Percentiles rank a stretch among this genome's conserved stretches.
Evolutionary conservation across 169 alveolate species (phyloP).

Genomic region (Cryptosporidium meleagridis): DNA sequence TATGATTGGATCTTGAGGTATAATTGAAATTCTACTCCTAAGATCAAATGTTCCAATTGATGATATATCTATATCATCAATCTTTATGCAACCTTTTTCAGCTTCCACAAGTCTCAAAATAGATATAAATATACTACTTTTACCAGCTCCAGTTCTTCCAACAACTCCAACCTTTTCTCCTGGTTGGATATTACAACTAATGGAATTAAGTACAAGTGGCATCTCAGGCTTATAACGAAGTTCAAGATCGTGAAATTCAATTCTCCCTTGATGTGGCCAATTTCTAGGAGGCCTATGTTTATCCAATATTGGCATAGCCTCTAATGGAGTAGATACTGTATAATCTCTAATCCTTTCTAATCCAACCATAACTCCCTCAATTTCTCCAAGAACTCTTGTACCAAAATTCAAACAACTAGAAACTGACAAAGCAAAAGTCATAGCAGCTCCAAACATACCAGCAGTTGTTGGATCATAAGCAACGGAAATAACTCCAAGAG

Average conservation of each 20-base stretch:
- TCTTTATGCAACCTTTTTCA: conserved; percentile 77
- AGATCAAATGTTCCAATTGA: conserved; percentile 68
- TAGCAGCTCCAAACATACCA: conserved; percentile 62
- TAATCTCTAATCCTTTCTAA: conserved; percentile 62
- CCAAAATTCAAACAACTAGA: conserved; percentile 69
- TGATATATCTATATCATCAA: conserved; percentile 80
- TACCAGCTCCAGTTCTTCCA: conserved; percentile 93
- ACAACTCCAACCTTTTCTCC: conserved; percentile 88
- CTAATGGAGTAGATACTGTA: conserved; percentile 52
- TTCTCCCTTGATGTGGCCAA: conserved; percentile 77
- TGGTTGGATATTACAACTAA: conserved; percentile 78
- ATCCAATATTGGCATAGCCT: conserved; percentile 47
- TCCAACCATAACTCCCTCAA: conserved; percentile 73
- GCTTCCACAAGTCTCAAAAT: conserved; percentile 83
- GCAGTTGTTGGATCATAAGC: conserved; percentile 55
- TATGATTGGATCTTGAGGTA: conserved; percentile 87
- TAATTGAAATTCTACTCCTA: conserved; percentile 81
- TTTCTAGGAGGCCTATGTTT: conserved; percentile 21
- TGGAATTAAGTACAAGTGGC: conserved; percentile 79
- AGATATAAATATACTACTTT: conserved; percentile 84
- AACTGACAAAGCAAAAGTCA: conserved; percentile 65
- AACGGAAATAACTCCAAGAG: conserved; percentile 40
- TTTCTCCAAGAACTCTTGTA: conserved; percentile 60
- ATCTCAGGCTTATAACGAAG: conserved; percentile 77
- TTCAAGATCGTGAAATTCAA: conserved; percentile 66